Evolutionary conservation across 23 red algal genomes (phyloP).

Genomic region (Gracilaria gracilis): DNA sequence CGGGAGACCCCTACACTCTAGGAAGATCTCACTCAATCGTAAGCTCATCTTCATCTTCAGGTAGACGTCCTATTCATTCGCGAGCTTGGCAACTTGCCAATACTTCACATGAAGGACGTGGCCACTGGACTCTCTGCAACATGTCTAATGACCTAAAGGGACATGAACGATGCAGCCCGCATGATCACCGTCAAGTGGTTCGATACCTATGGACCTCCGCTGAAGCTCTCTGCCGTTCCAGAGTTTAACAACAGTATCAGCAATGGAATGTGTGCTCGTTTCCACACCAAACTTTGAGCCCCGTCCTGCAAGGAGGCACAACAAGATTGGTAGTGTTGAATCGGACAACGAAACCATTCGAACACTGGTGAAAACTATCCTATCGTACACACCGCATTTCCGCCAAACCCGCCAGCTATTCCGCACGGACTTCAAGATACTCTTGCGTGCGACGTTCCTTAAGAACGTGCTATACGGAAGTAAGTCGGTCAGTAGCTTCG

Average conservation of each 20-base stretch:
- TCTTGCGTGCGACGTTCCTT: constrained; percentile 17
- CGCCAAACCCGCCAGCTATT: not conserved
- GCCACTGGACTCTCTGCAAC: constrained; percentile 17
- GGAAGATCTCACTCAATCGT: not conserved
- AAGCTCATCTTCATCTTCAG: constrained; percentile 12
- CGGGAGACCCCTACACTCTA: not conserved
- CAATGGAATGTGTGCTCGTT: not conserved
- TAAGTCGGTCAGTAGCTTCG: constrained; percentile 40
- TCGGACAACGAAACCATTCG: not conserved
- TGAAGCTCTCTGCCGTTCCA: not conserved
- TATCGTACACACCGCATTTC: not conserved
- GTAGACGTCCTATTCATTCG: constrained; percentile 10
- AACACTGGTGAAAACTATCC: not conserved
- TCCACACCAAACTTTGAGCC: no score
- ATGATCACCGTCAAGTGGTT: not conserved
- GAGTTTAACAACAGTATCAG: constrained; percentile 24
- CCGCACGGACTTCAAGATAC: not conserved
- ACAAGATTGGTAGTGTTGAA: constrained; percentile 26
- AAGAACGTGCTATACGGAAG: constrained; percentile 28
- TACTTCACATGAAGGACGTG: not conserved
- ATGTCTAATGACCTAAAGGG: not conserved
- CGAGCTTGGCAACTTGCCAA: constrained; percentile 29
- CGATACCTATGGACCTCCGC: constrained; percentile 22
- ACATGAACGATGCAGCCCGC: constrained; percentile 25
- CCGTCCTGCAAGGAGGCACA: constrained; percentile 5